Base-by-base conservation (phyloP, 2,329 filamentous ascomycete species). In the Scleromitrula shiraiana region DNA sequence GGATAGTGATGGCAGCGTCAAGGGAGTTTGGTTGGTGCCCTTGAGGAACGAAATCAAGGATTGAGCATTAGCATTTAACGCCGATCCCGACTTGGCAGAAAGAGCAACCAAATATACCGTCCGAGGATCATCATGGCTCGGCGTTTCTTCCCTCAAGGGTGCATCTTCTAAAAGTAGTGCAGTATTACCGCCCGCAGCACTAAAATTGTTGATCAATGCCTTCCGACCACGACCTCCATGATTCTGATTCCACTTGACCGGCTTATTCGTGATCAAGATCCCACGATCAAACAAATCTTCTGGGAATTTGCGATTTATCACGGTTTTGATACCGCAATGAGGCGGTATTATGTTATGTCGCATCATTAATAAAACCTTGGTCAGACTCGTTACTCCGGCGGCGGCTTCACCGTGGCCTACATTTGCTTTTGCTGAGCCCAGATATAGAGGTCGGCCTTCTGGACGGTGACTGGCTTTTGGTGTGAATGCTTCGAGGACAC, bases 191-290 rank as follows among this genome's bases (percentile, higher is more conserved):
- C 54, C 50, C 2, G 52, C 52, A 24, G 52, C 54, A 44, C 48
- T 67, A 53, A 77, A 78, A 59, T 73, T 76, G 60, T 80, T 80
- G 24, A 56, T 44, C 20, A 50, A 35, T 20, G 17, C 29, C n/a
- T 17, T 10, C n/a, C 39, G 19, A 22, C 17, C 7, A n/a, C 39
- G 20, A 37, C 26, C 8, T 10, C 5, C 27, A 10, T 27, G 22
- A 33, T 45, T 42, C 29, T 38, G 22, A 56, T 50, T 69, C 69
- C 0, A 70, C 65, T 4, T 12, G 15, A 29, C 14, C 7, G 22
- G 22, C 26, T 37, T 26, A 17, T 26, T 7, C 1, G 42, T 6
- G 20, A 45, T 45, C 10, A 14, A 20, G n/a, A 45, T 9, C 8
- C 23, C 23, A 6, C 32, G 23, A 22, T 19, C 7, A n/a, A n/a